These are phyloP conservation scores for Amaranthus cruentus DNA, from an alignment of 148 eudicot genomes.

Conservation along the genomic window DNA sequence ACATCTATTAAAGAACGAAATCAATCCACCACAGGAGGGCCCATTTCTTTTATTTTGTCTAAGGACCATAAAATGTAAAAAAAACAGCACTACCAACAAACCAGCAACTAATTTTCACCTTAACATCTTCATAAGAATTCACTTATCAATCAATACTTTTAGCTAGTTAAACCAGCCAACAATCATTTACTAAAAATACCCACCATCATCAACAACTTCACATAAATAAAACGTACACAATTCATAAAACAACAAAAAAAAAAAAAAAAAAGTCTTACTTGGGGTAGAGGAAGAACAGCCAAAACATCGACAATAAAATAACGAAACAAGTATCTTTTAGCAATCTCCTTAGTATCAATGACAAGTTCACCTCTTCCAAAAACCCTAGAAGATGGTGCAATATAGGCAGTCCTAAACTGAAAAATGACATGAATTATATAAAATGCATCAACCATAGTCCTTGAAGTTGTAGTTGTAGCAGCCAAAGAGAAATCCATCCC, in stretches of 20 bases:
- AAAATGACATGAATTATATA: constrained; percentile 84
- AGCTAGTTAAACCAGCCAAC: too few relatives aligned
- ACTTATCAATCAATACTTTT: too few relatives aligned
- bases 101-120: too few relatives aligned
- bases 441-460: constrained; percentile 80
- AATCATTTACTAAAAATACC: too few relatives aligned
- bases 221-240: constrained; percentile 2
- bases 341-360: constrained; percentile 78
- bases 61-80: too few relatives aligned
- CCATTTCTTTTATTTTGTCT: too few relatives aligned
- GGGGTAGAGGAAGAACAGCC: constrained; percentile 89
- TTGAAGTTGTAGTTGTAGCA: constrained; percentile 59
- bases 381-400: constrained; percentile 97
- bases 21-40: too few relatives aligned
- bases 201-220: background rate
- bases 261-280: constrained; percentile 40
- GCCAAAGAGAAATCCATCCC: constrained; percentile 70
- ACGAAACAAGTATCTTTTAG: constrained; percentile 66
- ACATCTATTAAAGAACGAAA: too few relatives aligned
- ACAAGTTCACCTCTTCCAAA: constrained; percentile 99
- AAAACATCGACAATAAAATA: constrained; percentile 81
- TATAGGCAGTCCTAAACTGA: constrained; percentile 90
- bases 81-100: too few relatives aligned
- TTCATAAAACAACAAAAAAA: background rate
- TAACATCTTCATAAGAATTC: too few relatives aligned